phyloP scores from a whole-genome alignment of 2,329 filamentous ascomycete genomes.

The Monilinia polystroma region DNA sequence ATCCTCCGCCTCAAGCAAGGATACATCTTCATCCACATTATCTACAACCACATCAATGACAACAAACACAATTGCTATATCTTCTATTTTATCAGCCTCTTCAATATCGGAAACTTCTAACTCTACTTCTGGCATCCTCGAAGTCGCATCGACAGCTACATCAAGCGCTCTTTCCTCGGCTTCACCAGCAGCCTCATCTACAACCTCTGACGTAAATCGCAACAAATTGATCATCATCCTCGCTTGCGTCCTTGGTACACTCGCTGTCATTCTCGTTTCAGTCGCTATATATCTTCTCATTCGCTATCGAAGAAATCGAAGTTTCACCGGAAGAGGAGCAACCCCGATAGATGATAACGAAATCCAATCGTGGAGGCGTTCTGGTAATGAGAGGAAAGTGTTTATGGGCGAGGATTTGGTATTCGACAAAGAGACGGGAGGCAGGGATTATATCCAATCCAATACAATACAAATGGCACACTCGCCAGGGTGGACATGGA shows the following conservation, averaged over 20 bases:
- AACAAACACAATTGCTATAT: conserved; percentile 28
- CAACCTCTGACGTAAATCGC: conserved; percentile 23
- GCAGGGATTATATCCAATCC: conserved; percentile 1
- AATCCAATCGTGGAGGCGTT: conserved; percentile 58
- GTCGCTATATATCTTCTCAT: conserved; percentile 29
- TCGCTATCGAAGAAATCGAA: conserved; percentile 35
- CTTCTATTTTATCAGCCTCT: conserved; percentile 26
- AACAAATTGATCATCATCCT: conserved; percentile 34
- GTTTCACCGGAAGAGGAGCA: conserved; percentile 54
- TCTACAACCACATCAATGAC: conserved; percentile 24
- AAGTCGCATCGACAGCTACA: conserved; percentile 18
- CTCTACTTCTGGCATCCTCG: conserved; percentile 7
- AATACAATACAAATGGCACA: conserved; percentile 22
- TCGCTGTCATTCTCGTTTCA: conserved; percentile 33
- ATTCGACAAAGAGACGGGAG: conserved; percentile 22
- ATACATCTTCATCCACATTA: conserved; percentile 21
- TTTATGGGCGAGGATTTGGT: conserved; percentile 2
- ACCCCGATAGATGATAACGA: conserved; percentile 65
- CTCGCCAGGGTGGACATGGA: conserved; percentile 35
- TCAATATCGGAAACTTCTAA: conserved; percentile 15
- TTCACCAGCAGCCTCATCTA: conserved; percentile 25
- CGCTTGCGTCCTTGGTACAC: conserved; percentile 33
- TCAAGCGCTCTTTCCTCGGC: conserved; percentile 24
- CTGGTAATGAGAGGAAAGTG: conserved; percentile 21
- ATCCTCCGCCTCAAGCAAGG: conserved; percentile 16